A percentile compares a stretch with the other conserved stretches of the same genome.
Evolutionary conservation across 805 yeast genomes (phyloP).

Genomic region (Kluyveromyces lactis): DNA sequence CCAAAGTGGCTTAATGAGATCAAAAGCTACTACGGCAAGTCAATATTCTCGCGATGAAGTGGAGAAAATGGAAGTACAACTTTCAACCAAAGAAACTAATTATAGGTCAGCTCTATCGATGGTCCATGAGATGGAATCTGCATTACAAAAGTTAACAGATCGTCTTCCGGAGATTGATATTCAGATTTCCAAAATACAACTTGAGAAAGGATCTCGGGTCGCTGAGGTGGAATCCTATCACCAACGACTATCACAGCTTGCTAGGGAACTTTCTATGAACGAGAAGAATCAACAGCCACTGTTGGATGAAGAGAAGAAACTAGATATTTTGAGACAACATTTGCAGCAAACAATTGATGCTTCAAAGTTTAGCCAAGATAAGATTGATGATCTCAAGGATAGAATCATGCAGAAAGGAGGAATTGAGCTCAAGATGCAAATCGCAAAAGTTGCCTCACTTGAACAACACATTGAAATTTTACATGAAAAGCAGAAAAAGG

Average conservation of each 20-base stretch:
- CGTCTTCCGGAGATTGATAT: slow-evolving; percentile 62
- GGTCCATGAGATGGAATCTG: slow-evolving; percentile 49
- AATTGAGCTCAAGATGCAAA: slow-evolving; percentile 67
- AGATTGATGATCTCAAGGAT: slow-evolving; percentile 57
- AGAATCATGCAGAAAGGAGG: slow-evolving; percentile 91
- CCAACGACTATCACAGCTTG: slow-evolving; percentile 34
- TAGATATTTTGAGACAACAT: slow-evolving; percentile 32
- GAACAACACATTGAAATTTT: slow-evolving; percentile 56
- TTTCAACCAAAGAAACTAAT: slow-evolving; percentile 44
- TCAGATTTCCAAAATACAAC: slow-evolving; percentile 44
- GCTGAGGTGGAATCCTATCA: slow-evolving; percentile 45
- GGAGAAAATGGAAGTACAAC: slow-evolving; percentile 42
- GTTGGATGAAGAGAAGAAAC: slow-evolving; percentile 28
- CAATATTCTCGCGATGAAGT: slow-evolving; percentile 46
- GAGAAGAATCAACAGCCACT: slow-evolving; percentile 31
- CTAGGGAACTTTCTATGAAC: slow-evolving; percentile 12
- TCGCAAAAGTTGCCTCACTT: slow-evolving; percentile 71
- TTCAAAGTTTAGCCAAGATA: slow-evolving; percentile 41
- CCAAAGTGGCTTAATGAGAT: slow-evolving; percentile 69
- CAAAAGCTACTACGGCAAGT: slow-evolving; percentile 29
- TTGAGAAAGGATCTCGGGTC: slow-evolving; percentile 57
- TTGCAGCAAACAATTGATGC: slow-evolving; percentile 40
- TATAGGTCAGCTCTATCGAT: slow-evolving; percentile 43
- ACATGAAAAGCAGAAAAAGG: slow-evolving; percentile 47
- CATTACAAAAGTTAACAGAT: slow-evolving; percentile 51